Base-by-base conservation (phyloP, 225 moss, liverwort and hornwort species). In the Sphagnum contortum region DNA sequence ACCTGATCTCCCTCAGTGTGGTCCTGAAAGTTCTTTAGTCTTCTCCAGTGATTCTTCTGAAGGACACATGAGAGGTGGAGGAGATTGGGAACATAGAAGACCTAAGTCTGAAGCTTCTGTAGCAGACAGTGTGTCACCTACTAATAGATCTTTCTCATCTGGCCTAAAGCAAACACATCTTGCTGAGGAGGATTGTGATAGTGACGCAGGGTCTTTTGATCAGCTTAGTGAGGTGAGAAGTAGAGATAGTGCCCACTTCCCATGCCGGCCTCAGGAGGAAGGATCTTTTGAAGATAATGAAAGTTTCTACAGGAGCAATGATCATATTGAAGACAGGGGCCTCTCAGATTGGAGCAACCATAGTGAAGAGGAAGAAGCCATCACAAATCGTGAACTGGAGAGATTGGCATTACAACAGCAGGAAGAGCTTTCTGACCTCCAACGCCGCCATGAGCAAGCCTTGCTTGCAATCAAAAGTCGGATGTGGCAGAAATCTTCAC, bases 21-120 rank as follows among this genome's bases (percentile, higher is more conserved):
- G 82, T 51, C 83, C 82, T 2, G 86, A 86, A 29, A 55, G 54
- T 46, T 81, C 86, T 57, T 59, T 65, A 29, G 74, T 86, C 73
- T 86, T 86, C 63, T 82, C 80, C 53, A 86, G 86, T 71, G 86
- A 86, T 59, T 86, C 82, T 11, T 86, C 86, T 50, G 83, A 86
- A 57, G 86, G 79, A 68, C 83, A 73, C 60, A 80, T 82, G 64
- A 64, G 51, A 71, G 48, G 56, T n/a, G 64, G 64, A 48, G 66
- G 47, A 11, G 82, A 73, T 64, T 70, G 70, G 4, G 86, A 80
- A 55, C 79, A 69, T 44, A 78, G 68, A 14, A 70, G 72, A 49
- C 76, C 79, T 6, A 85, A 81, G 56, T 79, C 71, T 14, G 86
- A 73, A 45, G 66, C 47, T 6, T 79, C 86, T 65, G 75, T 73